Conservation (phyloP, 2,329 filamentous ascomycete genomes). For the Chaetomiaceae sp. region DNA sequence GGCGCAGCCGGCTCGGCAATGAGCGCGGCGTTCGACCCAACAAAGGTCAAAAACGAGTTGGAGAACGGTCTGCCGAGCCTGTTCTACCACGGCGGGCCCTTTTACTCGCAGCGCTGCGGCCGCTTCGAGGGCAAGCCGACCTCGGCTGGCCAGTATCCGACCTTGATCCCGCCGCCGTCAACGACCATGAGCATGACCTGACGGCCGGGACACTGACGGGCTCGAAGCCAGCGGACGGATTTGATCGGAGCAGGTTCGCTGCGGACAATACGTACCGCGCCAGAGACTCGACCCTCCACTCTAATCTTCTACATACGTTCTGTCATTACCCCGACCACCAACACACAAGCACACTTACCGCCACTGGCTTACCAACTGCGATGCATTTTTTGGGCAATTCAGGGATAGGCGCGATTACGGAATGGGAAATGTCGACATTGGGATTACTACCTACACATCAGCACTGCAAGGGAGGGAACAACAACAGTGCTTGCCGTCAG, state of each 20-base stretch:
- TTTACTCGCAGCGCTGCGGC: slow-evolving; percentile 37
- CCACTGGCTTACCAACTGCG: neutral
- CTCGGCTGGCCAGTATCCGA: slow-evolving; percentile 50
- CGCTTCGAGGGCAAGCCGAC: slow-evolving; percentile 49
- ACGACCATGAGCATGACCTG: slow-evolving; percentile 40
- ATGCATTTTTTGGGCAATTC: slow-evolving; percentile 8
- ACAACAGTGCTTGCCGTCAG: no score
- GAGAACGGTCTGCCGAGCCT: slow-evolving; percentile 43
- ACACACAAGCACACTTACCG: no score
- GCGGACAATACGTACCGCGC: no score
- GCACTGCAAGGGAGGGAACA: no score
- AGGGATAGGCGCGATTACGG: no score
- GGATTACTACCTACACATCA: no score
- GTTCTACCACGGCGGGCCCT: slow-evolving; percentile 38
- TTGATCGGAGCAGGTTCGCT: no score
- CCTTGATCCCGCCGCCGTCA: slow-evolving; percentile 34
- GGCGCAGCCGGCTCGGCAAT: slow-evolving; percentile 28
- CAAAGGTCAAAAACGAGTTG: slow-evolving; percentile 46
- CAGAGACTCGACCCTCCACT: no score
- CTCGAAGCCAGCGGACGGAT: no score
- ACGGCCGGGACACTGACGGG: neutral
- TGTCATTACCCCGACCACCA: no score
- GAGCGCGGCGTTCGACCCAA: slow-evolving; percentile 29
- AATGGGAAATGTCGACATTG: neutral
- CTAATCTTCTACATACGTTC: no score